A percentile compares a stretch with the other conserved stretches of the same genome.
phyloP scores from a whole-genome alignment of 768 basidiomycete genomes.

The Lactarius deliciosus region DNA sequence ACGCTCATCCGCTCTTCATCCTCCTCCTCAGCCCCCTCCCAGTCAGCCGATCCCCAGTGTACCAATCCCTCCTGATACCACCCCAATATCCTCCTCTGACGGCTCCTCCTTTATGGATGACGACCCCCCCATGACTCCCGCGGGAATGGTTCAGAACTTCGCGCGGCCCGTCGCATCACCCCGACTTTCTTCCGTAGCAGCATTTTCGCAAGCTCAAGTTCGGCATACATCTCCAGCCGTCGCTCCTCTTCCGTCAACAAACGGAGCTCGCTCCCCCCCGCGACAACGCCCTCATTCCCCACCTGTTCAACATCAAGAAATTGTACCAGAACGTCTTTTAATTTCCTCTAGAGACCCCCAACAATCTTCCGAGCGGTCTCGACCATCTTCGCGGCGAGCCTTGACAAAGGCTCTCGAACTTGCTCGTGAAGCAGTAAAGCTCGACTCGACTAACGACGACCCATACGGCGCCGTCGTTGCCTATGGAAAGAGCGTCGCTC shows the following conservation, averaged over 20 bases:
- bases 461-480: slow-evolving; percentile 87
- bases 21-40: slow-evolving; percentile 71
- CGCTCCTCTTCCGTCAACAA: slow-evolving; percentile 43
- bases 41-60: slow-evolving; percentile 71
- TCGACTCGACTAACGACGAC: slow-evolving; percentile 86
- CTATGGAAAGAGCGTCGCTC: slow-evolving; percentile 81
- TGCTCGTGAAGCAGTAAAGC: slow-evolving; percentile 84
- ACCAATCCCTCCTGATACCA: slow-evolving; percentile 42
- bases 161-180: slow-evolving; percentile 45
- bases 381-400: slow-evolving; percentile 80
- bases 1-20: slow-evolving; percentile 64
- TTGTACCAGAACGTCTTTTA: slow-evolving; percentile 44
- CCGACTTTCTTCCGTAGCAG: slow-evolving; percentile 56
- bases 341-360: slow-evolving; percentile 44
- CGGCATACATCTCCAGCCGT: slow-evolving; percentile 35
- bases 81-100: slow-evolving; percentile 33
- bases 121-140: slow-evolving; percentile 29
- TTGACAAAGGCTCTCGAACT: slow-evolving; percentile 84
- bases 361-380: slow-evolving; percentile 51
- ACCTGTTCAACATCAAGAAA: slow-evolving; percentile 39
- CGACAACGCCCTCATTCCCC: slow-evolving; percentile 40
- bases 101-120: slow-evolving; percentile 29
- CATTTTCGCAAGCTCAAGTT: slow-evolving; percentile 57
- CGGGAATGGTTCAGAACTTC: slow-evolving; percentile 32
- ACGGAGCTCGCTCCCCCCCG: slow-evolving; percentile 58